Base-by-base conservation (phyloP, 2,329 filamentous ascomycete species). In the Nemania serpens region DNA sequence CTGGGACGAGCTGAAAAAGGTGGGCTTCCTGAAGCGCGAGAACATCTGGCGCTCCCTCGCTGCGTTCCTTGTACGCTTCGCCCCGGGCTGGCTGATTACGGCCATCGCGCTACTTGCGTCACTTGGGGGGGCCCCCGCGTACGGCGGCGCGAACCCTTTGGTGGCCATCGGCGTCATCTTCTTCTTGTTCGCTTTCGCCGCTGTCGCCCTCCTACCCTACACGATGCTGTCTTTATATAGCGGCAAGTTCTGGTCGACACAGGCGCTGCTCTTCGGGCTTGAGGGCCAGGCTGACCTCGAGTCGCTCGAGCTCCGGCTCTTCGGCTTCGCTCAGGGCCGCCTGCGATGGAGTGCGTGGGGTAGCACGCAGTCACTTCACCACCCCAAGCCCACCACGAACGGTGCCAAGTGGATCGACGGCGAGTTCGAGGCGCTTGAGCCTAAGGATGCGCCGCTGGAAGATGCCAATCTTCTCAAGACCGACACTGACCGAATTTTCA, bases 191-290 rank as follows among this genome's bases (percentile, higher is more conserved):
- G 34, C 36, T 15, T 47, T 47, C 18, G 4, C 18, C 10, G 43
- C 43, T 7, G 18, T 55, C 20, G 52, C 52, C 15, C 1, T 17
- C 42, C 52, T 55, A 13, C 42, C 42, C n/a, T 22, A 20, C n/a
- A 10, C 13, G 9, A 46, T 46, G 43, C 43, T 46, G 5, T n/a
- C 12, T 3, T 5, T 25, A 3, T 55, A 48, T 34, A 39, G 36
- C 33, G 53, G 53, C 43, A 55, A 55, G 37, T 48, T 55, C 36
- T 48, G 42, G 53, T 47, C 53, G 1, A 55, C 53, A 12, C 33
- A 55, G 36, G 53, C 53, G 34, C 42, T 33, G 18, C 20, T 55
- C 9, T 20, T 55, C 18, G 53, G 43, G 9, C 18, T 55, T 15
- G 53, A 55, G 34, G 53, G 53, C 15, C 43, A 18, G 15, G 22